phyloP scores from a whole-genome alignment of 495 filamentous ascomycete genomes.

The Penicillium pancosmium region DNA sequence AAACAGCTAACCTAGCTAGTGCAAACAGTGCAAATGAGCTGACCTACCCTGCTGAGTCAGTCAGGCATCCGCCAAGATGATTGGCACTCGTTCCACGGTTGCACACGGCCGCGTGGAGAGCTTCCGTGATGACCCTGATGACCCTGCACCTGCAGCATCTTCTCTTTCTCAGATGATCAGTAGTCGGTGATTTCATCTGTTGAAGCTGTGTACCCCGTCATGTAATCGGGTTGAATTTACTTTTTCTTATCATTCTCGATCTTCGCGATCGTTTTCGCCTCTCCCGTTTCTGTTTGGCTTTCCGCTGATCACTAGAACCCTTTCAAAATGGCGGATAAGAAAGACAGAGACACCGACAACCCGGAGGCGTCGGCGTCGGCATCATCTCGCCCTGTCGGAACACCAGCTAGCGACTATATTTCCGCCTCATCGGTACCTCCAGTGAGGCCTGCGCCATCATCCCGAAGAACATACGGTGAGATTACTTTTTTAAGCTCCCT shows the following conservation, averaged over 20 bases:
- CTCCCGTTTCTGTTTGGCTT: conserved; percentile 8
- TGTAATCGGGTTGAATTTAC: background rate
- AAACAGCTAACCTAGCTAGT: background rate
- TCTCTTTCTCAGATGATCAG: background rate
- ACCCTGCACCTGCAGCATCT: background rate
- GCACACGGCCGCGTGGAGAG: conserved; percentile 18
- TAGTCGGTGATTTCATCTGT: background rate
- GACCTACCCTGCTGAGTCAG: conserved; percentile 8
- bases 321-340: conserved; percentile 25
- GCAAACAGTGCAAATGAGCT: conserved; percentile 12
- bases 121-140: background rate
- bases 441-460: conserved; percentile 25
- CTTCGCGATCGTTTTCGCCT: background rate
- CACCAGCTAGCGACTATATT: conserved; percentile 14
- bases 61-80: conserved; percentile 11
- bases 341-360: conserved; percentile 4
- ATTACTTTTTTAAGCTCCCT: background rate
- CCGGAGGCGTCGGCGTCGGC: background rate
- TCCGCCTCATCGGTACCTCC: conserved; percentile 13
- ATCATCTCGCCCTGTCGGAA: conserved; percentile 14
- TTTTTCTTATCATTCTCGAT: conserved; percentile 3
- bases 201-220: background rate
- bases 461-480: conserved; percentile 43
- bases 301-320: conserved; percentile 4
- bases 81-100: conserved; percentile 20